Base-by-base conservation (phyloP, 2,329 filamentous ascomycete species). In the Bipolaris zeicola region DNA sequence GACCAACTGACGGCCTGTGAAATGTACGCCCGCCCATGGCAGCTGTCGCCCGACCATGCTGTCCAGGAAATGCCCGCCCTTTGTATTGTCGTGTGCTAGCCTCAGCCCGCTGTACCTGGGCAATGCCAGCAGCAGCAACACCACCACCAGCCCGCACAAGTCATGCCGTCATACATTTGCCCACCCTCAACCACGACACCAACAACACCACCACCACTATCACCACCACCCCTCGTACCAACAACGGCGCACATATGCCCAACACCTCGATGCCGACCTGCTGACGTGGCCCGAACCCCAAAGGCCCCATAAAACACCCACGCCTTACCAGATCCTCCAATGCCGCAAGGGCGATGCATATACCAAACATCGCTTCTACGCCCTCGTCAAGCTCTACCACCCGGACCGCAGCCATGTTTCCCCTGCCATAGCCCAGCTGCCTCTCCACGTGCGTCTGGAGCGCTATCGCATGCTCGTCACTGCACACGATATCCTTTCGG, bases 371-470 rank as follows among this genome's bases (percentile, higher is more conserved):
- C 87, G 87, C 57, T 99, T 92, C 82, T 95, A 96, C 76, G 85
- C 94, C 70, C 85, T 99, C 50, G 95, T 96, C 55, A 99, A 98
- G 80, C 82, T 96, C 44, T 99, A 99, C 79, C 95, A 99, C 72
- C 95, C 95, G 0, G 95, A 99, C 76, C 85, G 85, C 57, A 73
- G 71, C 54, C 71, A 75, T 38, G 49, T 64, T 39, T 55, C 66
- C 37, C 72, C 72, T 36, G 77, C 75, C 56, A 68, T 69, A 75
- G 78, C 57, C 76, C 79, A 58, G 73, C 80, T 73, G 26, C 80
- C 90, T 0, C 82, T 84, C 18, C 77, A 85, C 24, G 83, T 85
- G 28, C 88, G 89, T 59, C 81, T 95, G n/a, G 91, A 97, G 71
- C 89, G 95, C 46, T 99, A 98, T 77, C 89, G 91, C 31, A 85